phyloP scores from a whole-genome alignment of 352 stramenopile species.

The Globisporangium spiculum region DNA sequence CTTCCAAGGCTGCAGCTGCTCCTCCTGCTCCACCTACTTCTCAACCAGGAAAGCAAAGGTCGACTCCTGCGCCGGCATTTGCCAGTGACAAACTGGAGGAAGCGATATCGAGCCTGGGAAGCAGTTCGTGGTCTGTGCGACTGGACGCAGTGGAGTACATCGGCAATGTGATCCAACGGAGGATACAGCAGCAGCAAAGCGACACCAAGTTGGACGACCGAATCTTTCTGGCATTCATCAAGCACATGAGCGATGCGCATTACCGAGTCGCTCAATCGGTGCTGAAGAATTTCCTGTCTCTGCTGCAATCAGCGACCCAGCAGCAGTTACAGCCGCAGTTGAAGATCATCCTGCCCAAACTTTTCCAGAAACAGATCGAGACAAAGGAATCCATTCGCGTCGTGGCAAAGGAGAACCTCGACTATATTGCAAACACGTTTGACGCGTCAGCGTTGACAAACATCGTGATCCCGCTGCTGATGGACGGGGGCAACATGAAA shows the following conservation, averaged over 20 bases:
- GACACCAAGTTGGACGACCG: constrained; percentile 56
- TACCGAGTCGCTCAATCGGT: constrained; percentile 73
- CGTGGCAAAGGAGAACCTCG: constrained; percentile 57
- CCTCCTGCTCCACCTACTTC: constrained; percentile 18
- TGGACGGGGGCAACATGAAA: constrained; percentile 79
- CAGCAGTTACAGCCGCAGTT: constrained; percentile 48
- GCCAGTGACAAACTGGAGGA: constrained; percentile 42
- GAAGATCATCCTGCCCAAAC: constrained; percentile 52
- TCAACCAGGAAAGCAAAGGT: constrained; percentile 19
- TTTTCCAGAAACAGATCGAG: constrained; percentile 80
- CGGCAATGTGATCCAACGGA: constrained; percentile 24
- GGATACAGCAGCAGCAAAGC: constrained; percentile 15
- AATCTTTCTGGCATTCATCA: constrained; percentile 49
- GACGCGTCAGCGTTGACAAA: constrained; percentile 45
- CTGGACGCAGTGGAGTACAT: constrained; percentile 61
- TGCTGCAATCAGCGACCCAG: constrained; percentile 38
- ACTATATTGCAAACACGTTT: constrained; percentile 47
- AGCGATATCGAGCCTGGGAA: constrained; percentile 44
- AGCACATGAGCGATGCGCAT: constrained; percentile 66
- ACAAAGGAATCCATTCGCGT: constrained; percentile 60
- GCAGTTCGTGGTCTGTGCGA: constrained; percentile 60
- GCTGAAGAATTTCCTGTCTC: constrained; percentile 52
- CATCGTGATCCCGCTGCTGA: constrained; percentile 55
- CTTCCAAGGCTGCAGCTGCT: not conserved
- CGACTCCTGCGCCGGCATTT: constrained; percentile 16